Conservation (phyloP, 2,329 filamentous ascomycete genomes). For the Calonectria leucothoes region DNA sequence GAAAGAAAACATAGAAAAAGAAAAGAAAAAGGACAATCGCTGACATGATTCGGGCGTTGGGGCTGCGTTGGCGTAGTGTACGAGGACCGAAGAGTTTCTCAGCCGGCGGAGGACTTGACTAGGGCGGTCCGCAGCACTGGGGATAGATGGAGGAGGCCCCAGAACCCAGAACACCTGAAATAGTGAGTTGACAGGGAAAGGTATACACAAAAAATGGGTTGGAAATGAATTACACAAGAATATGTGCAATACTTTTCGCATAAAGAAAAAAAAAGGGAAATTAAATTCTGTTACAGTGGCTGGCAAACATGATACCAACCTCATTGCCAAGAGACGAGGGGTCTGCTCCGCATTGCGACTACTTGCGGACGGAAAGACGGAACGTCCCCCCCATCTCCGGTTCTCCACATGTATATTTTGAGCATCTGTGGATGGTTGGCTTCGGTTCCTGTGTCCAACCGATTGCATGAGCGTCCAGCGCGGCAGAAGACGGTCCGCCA, state of each 20-base stretch:
- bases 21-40: neutral
- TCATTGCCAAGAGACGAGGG: neutral
- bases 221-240: too few relatives aligned
- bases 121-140: neutral
- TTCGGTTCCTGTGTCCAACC: neutral
- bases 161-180: neutral
- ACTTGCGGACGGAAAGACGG: neutral
- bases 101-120: neutral
- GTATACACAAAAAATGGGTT: neutral
- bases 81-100: neutral
- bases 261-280: neutral
- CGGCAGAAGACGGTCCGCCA: neutral
- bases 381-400: neutral
- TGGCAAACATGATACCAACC: neutral
- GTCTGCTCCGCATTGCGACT: neutral
- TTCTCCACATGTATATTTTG: neutral
- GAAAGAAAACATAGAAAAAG: neutral
- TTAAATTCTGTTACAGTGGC: neutral
- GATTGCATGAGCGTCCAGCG: neutral
- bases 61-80: neutral
- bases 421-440: neutral
- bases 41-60: constrained; percentile 8
- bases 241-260: neutral
- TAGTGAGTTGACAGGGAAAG: neutral
- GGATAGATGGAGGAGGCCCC: neutral